These are phyloP conservation scores for Tricholoma terreum DNA, from an alignment of 768 basidiomycete species.

Conservation along the genomic window DNA sequence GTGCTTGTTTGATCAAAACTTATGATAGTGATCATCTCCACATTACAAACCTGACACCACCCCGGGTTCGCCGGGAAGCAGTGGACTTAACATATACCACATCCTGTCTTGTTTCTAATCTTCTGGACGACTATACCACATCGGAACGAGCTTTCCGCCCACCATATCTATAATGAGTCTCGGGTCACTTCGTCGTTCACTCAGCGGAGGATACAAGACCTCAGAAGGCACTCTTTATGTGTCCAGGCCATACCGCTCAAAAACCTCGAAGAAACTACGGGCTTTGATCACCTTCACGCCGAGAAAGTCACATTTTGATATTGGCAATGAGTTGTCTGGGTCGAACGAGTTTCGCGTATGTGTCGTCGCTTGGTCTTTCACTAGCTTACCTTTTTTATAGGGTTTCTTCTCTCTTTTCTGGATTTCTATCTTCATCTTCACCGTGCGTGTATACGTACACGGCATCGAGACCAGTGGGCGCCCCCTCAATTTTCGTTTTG, in stretches of 20 bases:
- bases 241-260: constrained; percentile 73
- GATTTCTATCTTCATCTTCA: constrained; percentile 82
- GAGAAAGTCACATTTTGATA: constrained; percentile 83
- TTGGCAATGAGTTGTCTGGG: constrained; percentile 65
- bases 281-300: constrained; percentile 86
- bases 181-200: constrained; percentile 19
- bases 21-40: not conserved
- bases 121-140: not conserved
- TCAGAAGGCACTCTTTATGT: constrained; percentile 68
- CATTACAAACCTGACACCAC: not conserved
- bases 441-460: constrained; percentile 71
- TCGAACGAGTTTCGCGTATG: constrained; percentile 83
- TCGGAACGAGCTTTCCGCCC: constrained; percentile 11
- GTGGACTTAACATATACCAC: not conserved
- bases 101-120: not conserved
- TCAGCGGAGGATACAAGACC: constrained; percentile 47
- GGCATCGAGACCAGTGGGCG: constrained; percentile 78
- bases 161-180: constrained; percentile 3
- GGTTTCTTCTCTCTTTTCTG: constrained; percentile 97
- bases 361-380: constrained; percentile 3
- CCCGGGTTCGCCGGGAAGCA: not conserved
- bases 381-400: constrained; percentile 30
- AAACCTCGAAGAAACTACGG: constrained; percentile 70
- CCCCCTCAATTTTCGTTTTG: constrained; percentile 77
- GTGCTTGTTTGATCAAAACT: too few species aligned